phyloP scores from a whole-genome alignment of 306 rosid genomes.

The Cotoneaster glaucophyllus region DNA sequence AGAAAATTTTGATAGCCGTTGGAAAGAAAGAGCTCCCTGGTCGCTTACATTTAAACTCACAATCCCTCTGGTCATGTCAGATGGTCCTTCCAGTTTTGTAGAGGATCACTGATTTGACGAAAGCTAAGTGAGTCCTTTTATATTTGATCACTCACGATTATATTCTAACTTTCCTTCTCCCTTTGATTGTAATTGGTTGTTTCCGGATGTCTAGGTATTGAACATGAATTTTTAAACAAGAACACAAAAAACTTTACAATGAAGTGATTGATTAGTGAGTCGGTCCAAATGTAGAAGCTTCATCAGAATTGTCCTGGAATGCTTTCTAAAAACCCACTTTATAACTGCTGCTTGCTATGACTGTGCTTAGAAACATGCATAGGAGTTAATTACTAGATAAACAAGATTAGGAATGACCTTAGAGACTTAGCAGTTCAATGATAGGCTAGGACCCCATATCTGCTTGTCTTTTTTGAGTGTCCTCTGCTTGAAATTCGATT shows the following conservation, averaged over 20 bases:
- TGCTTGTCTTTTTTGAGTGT: too few relatives aligned
- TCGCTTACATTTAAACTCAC: background rate
- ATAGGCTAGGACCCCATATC: too few relatives aligned
- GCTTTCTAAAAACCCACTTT: too few relatives aligned
- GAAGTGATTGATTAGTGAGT: constrained; percentile 57
- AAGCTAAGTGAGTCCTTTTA: constrained; percentile 41
- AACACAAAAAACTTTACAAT: constrained; percentile 76
- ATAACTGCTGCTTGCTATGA: too few relatives aligned
- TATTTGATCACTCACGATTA: background rate
- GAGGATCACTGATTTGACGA: constrained; percentile 51
- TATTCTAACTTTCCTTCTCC: background rate
- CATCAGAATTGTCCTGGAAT: too few relatives aligned
- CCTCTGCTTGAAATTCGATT: too few relatives aligned
- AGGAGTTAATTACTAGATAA: too few relatives aligned
- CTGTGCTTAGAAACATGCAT: too few relatives aligned
- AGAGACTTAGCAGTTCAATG: too few relatives aligned
- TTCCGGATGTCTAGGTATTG: constrained; percentile 44
- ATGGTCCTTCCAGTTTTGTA: constrained; percentile 73
- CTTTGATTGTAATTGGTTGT: constrained; percentile 8
- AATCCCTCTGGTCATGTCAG: too few relatives aligned
- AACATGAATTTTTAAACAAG: constrained; percentile 60
- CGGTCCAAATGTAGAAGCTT: too few relatives aligned
- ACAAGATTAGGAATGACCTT: too few relatives aligned
- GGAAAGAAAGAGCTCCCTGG: constrained; percentile 5
- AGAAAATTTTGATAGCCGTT: constrained; percentile 44